Base-by-base conservation (phyloP, 1,284 basidiomycete genomes). In the Coniferiporia sulphurascens region DNA sequence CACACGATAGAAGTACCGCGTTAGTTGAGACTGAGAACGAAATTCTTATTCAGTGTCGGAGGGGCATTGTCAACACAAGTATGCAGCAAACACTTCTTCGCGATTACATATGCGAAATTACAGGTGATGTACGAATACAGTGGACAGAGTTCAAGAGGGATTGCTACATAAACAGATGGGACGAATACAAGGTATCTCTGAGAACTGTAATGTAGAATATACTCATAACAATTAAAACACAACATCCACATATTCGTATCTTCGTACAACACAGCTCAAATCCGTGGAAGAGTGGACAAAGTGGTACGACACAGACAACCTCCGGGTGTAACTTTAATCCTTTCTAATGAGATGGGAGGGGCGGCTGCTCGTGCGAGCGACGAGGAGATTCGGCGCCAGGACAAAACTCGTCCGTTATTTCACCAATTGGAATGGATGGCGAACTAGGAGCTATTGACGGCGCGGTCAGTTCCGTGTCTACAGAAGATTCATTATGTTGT, bases 361-460 rank as follows among this genome's bases (percentile, higher is more conserved):
- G 32, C 5, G 45, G 9, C n/a, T 32, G 3, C 17, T 55, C 53
- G 3, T 55, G 53, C 9, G 53, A 55, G 17, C 27, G 43, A 21
- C 45, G 45, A 10, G 27, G 10, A 13, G 45, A 27, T 27, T 27
- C 5, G 15, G 5, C n/a, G 7, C 17, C 10, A 15, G 7, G 46
- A 35, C 21, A n/a, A 13, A 32, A 21, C 19, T 49, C 52, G 13
- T 10, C 48, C 6, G 15, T 19, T 9, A 48, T 38, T 32, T 59
- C 58, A 21, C 10, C 36, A 27, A 35, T 17, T 27, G 19, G 34
- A 13, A 50, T 43, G 32, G 27, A 45, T 7, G 59, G 50, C 10
- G 55, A 53, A 21, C 55, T 57, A 41, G 59, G 50, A n/a, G 43
- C 51, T 17, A 35, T 41, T 17, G 50, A 48, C 3, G 59, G 55